A percentile compares a stretch with the other conserved stretches of the same genome.
These are phyloP conservation scores for Knoxia roxburghii DNA, from an alignment of 257 asterid genomes.

Conservation along the genomic window DNA sequence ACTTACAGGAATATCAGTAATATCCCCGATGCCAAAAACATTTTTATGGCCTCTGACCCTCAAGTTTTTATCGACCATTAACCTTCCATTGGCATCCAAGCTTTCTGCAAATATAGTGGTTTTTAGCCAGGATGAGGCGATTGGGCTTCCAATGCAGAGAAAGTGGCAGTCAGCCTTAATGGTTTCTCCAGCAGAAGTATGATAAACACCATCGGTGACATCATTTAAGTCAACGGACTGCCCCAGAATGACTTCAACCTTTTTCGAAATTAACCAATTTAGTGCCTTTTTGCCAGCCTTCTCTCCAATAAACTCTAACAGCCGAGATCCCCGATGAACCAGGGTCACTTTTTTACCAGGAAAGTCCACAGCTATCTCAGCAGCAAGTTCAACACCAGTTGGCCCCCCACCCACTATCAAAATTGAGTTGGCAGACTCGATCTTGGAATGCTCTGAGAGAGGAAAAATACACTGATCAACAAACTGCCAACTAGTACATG, in stretches of 20 bases:
- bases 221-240: conserved; percentile 53
- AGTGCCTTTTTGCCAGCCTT: conserved; percentile 66
- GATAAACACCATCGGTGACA: conserved; percentile 38
- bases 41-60: conserved; percentile 60
- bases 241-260: conserved; percentile 67
- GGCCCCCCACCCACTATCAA: conserved; percentile 92
- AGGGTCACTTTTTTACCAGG: conserved; percentile 76
- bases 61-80: conserved; percentile 57
- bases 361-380: conserved; percentile 61
- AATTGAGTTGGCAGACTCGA: conserved; percentile 52
- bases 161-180: conserved; percentile 72
- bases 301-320: conserved; percentile 59
- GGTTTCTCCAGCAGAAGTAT: conserved; percentile 66
- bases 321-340: conserved; percentile 68
- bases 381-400: conserved; percentile 87
- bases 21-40: conserved; percentile 71
- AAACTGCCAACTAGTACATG: not conserved
- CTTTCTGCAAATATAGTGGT: conserved; percentile 44
- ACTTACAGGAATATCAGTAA: conserved; percentile 67
- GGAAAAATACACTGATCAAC: conserved; percentile 2
- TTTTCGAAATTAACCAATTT: conserved; percentile 61
- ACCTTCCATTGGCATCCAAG: conserved; percentile 53
- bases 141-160: conserved; percentile 54
- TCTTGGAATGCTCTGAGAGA: conserved; percentile 61
- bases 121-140: conserved; percentile 68